Evolutionary conservation across 2,329 filamentous ascomycete species (phyloP).

Genomic region (Claviceps cyperi): DNA sequence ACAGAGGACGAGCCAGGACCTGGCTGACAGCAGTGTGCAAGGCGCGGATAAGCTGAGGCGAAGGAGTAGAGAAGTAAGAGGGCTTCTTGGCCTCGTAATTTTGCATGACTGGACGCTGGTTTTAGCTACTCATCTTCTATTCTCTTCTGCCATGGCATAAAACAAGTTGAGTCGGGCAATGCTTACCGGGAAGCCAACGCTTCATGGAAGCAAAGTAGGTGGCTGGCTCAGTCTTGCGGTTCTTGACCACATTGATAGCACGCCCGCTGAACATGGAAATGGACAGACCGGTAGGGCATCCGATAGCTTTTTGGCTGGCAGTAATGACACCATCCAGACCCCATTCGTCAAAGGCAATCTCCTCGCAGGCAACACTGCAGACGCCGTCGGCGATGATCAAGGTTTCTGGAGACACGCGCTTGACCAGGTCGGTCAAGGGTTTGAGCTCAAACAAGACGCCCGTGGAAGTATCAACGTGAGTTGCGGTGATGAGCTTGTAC

Average conservation of each 20-base stretch:
- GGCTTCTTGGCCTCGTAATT: conserved; percentile 98
- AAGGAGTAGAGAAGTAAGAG: conserved; percentile 94
- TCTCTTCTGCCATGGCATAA: background rate
- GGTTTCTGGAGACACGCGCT: conserved; percentile 77
- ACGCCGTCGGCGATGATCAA: conserved; percentile 89
- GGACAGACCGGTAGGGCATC: conserved; percentile 82
- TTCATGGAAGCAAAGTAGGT: conserved; percentile 94
- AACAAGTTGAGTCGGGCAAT: conserved; percentile 4
- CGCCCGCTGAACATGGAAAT: conserved; percentile 88
- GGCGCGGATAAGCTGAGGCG: conserved; percentile 84
- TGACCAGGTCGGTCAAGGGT: conserved; percentile 67
- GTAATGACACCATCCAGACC: conserved; percentile 84
- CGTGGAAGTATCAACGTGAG: conserved; percentile 94
- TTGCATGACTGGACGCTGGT: conserved; percentile 61
- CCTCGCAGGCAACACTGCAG: conserved; percentile 90
- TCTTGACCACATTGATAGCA: conserved; percentile 68
- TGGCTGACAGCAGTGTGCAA: conserved; percentile 79
- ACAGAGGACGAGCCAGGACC: conserved; percentile 66
- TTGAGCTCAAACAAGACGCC: conserved; percentile 89
- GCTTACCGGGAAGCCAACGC: conserved; percentile 84
- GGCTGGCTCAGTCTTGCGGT: conserved; percentile 63
- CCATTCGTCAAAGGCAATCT: conserved; percentile 94
- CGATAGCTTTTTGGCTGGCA: conserved; percentile 92
- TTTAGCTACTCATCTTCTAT: background rate
- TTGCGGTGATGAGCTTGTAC: conserved; percentile 90